Evolutionary conservation across 2,329 filamentous ascomycete species (phyloP).

Genomic region (Plenodomus biglobosus): DNA sequence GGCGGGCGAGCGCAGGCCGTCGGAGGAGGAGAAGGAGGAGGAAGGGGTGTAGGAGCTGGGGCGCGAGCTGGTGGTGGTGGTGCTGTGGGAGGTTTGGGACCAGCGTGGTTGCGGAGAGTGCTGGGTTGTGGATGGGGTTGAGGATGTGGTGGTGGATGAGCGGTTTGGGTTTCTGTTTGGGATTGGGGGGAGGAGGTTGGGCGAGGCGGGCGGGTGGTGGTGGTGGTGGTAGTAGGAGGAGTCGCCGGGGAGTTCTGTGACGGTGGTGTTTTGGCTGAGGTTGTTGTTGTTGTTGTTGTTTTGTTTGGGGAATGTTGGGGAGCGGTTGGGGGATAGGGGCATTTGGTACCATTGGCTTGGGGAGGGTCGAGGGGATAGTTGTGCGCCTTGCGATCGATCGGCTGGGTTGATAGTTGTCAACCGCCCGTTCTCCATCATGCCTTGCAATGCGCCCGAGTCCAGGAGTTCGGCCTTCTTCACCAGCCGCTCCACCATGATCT

Average conservation of each 20-base stretch:
- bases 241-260: constrained; percentile 49
- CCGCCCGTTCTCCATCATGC: constrained; percentile 67
- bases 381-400: constrained; percentile 26
- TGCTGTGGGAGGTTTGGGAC: constrained; percentile 35
- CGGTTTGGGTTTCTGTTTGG: constrained; percentile 28
- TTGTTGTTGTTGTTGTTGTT: constrained; percentile 13
- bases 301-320: constrained; percentile 22
- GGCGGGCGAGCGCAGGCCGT: constrained; percentile 38
- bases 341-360: constrained; percentile 31
- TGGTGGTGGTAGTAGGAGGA: too few relatives aligned
- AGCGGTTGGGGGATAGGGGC: constrained; percentile 31
- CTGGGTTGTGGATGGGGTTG: too few relatives aligned
- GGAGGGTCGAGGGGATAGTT: constrained; percentile 23
- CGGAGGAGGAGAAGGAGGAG: constrained; percentile 41
- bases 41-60: constrained; percentile 40
- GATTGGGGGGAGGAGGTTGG: constrained; percentile 29
- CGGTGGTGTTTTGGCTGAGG: constrained; percentile 33
- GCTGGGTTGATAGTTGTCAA: constrained; percentile 61
- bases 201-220: constrained; percentile 39
- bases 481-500: constrained; percentile 67
- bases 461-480: constrained; percentile 72
- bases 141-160: constrained; percentile 23
- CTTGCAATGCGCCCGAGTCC: constrained; percentile 65
- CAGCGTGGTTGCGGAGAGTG: constrained; percentile 37
- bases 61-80: constrained; percentile 29